Conservation (phyloP, 352 stramenopile species). For the Poterioochromonas sp. region DNA sequence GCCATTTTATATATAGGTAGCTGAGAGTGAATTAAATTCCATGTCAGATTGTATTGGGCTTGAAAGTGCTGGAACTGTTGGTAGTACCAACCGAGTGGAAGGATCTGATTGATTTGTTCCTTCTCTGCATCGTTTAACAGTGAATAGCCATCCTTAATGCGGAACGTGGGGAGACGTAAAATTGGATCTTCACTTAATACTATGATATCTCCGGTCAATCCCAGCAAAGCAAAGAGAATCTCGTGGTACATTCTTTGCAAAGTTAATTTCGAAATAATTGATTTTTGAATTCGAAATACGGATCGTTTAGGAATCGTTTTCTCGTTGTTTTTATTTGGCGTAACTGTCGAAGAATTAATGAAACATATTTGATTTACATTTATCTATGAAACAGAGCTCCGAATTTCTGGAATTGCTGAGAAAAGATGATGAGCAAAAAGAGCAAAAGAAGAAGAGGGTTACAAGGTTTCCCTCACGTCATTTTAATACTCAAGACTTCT, state of each 20-base stretch:
- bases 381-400: no score
- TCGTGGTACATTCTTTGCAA: neutral
- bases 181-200: neutral
- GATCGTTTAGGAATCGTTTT: no score
- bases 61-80: neutral
- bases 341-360: no score
- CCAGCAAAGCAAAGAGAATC: neutral
- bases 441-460: neutral
- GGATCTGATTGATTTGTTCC: constrained; percentile 27
- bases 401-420: neutral
- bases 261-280: neutral
- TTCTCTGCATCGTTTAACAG: neutral
- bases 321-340: no score
- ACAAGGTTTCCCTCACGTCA: neutral
- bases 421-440: neutral
- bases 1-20: neutral
- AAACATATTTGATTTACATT: no score
- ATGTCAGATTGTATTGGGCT: neutral
- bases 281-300: no score
- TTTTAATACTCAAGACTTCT: constrained; percentile 14
- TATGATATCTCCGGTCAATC: constrained; percentile 13
- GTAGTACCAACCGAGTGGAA: constrained; percentile 20
- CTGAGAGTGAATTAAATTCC: neutral
- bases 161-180: neutral
- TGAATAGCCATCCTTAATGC: neutral